Percentiles rank a stretch among this genome's conserved stretches.
Evolutionary conservation across 768 basidiomycete genomes (phyloP).

Genomic region (Postia placenta): DNA sequence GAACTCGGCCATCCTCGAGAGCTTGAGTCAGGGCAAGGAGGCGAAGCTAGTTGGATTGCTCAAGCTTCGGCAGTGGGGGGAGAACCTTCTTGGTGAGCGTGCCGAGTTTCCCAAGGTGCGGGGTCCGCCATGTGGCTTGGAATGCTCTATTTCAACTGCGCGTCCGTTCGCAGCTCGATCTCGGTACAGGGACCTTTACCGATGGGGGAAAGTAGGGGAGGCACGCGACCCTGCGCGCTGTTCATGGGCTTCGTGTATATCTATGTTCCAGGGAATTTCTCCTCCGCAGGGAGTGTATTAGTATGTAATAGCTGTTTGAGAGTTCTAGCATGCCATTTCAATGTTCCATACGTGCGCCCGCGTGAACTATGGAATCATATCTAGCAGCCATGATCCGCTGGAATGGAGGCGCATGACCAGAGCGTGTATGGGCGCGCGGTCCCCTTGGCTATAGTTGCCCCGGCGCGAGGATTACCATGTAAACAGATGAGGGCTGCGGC

Average conservation of each 20-base stretch:
- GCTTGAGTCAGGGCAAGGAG: constrained; percentile 86
- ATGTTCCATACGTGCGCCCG: background rate
- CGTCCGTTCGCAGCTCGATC: constrained; percentile 14
- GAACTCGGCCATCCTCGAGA: constrained; percentile 92
- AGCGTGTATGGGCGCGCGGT: too few relatives aligned
- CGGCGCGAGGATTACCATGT: background rate
- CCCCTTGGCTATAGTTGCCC: background rate
- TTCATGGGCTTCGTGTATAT: background rate
- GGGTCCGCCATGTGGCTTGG: background rate
- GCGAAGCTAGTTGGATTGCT: constrained; percentile 82
- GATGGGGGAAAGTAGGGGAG: background rate
- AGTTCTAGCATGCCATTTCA: too few relatives aligned
- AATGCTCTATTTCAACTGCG: background rate
- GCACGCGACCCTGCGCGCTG: background rate
- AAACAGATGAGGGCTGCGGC: constrained; percentile 7
- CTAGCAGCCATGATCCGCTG: background rate
- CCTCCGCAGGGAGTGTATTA: too few relatives aligned
- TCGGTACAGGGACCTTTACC: constrained; percentile 20
- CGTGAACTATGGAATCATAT: background rate
- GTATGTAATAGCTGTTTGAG: too few relatives aligned
- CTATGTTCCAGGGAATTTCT: background rate
- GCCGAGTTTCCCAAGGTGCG: constrained; percentile 77
- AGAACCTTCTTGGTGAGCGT: constrained; percentile 67
- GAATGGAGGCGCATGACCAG: background rate
- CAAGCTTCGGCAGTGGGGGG: constrained; percentile 86